phyloP scores from a whole-genome alignment of 2,329 filamentous ascomycete genomes.

The Coniochaeta sp. region DNA sequence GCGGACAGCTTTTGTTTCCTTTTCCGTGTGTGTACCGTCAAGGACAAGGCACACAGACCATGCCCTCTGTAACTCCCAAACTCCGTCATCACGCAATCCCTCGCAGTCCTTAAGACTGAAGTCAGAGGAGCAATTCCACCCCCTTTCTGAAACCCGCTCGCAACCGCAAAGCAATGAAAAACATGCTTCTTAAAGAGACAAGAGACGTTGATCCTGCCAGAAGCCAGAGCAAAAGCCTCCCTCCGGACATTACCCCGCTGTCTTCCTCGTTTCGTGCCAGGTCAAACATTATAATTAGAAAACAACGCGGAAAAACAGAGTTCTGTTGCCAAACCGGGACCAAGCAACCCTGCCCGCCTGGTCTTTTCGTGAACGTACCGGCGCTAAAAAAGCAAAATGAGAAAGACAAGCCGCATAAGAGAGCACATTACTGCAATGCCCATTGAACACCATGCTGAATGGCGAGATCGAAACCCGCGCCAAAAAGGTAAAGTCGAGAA shows the following conservation, averaged over 20 bases:
- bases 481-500: not conserved
- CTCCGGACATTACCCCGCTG: not conserved
- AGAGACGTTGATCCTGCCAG: not conserved
- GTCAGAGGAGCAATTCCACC: not conserved
- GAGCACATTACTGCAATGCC: too few relatives aligned
- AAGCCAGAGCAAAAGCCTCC: not conserved
- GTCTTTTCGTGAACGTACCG: not conserved
- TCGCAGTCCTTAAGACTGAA: not conserved
- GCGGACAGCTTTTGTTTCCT: not conserved
- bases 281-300: not conserved
- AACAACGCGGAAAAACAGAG: not conserved
- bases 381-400: not conserved
- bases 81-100: not conserved
- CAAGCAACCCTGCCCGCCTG: not conserved
- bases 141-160: not conserved
- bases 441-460: too few relatives aligned
- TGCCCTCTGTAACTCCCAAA: not conserved
- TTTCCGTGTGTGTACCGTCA: not conserved
- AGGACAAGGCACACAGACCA: not conserved
- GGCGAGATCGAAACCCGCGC: not conserved
- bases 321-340: not conserved
- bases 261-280: not conserved
- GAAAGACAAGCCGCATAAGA: not conserved
- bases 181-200: not conserved
- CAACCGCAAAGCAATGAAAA: not conserved